Evolutionary conservation across 345 rosid species (phyloP), one percentile per base, ranked within the genome.

Genomic region (Gossypium australe): DNA sequence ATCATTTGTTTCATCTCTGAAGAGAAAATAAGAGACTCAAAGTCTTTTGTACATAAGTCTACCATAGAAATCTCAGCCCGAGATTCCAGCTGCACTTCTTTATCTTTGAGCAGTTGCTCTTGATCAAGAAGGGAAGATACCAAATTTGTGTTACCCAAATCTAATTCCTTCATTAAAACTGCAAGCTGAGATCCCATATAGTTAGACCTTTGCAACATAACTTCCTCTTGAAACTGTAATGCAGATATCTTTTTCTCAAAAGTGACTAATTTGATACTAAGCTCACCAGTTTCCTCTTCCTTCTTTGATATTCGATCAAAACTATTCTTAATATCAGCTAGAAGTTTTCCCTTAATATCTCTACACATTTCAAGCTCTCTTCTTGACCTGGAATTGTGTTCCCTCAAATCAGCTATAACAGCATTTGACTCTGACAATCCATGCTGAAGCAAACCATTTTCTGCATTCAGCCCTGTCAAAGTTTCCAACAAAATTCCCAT

Each of bases 401-500:
- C 92, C 77, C 92, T 90, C 77, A 91, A 76, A 78, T 85, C 88
- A 73, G 87, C 84, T 71, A 95, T 85, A 64, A 86, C 83, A 76
- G 92, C 82, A 84, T 88, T 87, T 45, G 97, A 87, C 71, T 82
- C 88, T 76, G 87, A 70, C 78, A 95, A 85, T 41, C 94, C 94
- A 68, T 87, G 86, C 47, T 93, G 92, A 70, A 95, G 97, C 82
- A 95, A 86, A 81, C 94, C 88, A 76, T 90, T 93, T 86, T 95
- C 98, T 3, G 87, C 84, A 82, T 91, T 89, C 78, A 91, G 73
- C 74, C 97, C 98, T 34, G 93, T 86, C 76, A 89, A 88, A 48
- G 89, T 85, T 84, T 95, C 99, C 83, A 93, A 80, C 82, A 95
- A 71, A 84, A 89, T 73, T 64, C 99, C 98, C 89, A 87, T 91